Conservation (phyloP, 78 protist species). For the Dictyostelium intermedium region DNA sequence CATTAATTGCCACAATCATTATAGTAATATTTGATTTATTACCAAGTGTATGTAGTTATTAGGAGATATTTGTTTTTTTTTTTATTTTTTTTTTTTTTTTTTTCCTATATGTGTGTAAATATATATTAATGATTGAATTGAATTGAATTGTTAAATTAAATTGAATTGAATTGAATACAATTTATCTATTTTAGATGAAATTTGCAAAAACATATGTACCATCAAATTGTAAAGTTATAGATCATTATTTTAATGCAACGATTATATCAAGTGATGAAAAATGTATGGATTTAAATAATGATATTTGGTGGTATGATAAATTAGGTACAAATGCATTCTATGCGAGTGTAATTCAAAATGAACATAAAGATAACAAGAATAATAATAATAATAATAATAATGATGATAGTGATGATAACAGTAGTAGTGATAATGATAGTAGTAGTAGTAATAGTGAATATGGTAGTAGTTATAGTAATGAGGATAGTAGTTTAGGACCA, state of each 20-base stretch:
- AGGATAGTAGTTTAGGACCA: background rate
- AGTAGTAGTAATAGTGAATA: background rate
- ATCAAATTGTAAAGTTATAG: background rate
- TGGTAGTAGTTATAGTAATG: constrained; percentile 3
- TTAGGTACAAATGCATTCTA: constrained; percentile 46
- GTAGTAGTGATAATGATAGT: background rate
- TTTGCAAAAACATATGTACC: constrained; percentile 36
- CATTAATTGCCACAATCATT: background rate
- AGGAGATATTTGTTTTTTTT: no score
- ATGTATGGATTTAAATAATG: constrained; percentile 2
- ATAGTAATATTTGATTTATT: constrained; percentile 8
- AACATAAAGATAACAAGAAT: background rate
- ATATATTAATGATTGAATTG: no score
- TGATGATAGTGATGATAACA: background rate
- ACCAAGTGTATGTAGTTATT: constrained; percentile 62
- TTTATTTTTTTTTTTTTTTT: background rate
- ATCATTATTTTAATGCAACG: background rate
- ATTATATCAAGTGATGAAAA: background rate
- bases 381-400: background rate
- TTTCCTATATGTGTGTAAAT: no score
- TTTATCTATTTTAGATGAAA: constrained; percentile 11
- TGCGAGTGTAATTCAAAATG: constrained; percentile 5
- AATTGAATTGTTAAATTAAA: no score
- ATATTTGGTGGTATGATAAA: constrained; percentile 44
- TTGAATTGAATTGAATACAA: no score